A percentile compares a stretch with the other conserved stretches of the same genome.
These are phyloP conservation scores for Chlorella sorokiniana DNA, from an alignment of 139 green algal genomes.

Conservation along the genomic window DNA sequence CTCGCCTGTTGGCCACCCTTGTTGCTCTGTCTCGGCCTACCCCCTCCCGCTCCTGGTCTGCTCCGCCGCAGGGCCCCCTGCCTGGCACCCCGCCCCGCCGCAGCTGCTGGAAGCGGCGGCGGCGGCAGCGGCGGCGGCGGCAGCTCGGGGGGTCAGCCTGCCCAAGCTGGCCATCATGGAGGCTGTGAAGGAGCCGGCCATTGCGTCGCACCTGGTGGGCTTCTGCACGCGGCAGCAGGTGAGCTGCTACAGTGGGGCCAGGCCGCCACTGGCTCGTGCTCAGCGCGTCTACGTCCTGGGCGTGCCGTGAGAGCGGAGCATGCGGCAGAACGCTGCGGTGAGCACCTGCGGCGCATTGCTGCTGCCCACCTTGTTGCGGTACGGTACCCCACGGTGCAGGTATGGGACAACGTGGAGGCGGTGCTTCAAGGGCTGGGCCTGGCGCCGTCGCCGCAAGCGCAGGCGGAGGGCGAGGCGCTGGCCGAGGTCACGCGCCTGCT, in stretches of 20 bases:
- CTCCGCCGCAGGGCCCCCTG: slow-evolving; percentile 69
- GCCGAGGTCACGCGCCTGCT: slow-evolving; percentile 66
- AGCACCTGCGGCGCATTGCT: neutral
- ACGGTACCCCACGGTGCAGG: slow-evolving; percentile 32
- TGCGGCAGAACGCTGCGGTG: too few relatives aligned
- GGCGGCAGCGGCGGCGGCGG: slow-evolving; percentile 57
- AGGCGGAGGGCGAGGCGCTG: slow-evolving; percentile 42
- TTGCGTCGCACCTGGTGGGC: slow-evolving; percentile 83
- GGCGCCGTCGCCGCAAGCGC: slow-evolving; percentile 11
- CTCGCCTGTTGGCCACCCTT: neutral
- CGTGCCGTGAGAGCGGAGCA: too few relatives aligned
- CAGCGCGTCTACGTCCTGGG: neutral
- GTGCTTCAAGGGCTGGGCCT: slow-evolving; percentile 60
- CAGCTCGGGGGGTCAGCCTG: slow-evolving; percentile 55
- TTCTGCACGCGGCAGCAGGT: slow-evolving; percentile 68
- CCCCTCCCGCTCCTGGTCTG: too few relatives aligned
- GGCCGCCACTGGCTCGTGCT: too few relatives aligned
- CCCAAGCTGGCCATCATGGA: slow-evolving; percentile 70
- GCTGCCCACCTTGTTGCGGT: neutral
- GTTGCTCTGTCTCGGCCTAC: neutral
- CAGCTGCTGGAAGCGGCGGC: slow-evolving; percentile 63
- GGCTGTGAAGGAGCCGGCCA: slow-evolving; percentile 55
- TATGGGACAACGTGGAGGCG: slow-evolving; percentile 67
- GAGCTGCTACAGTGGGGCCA: neutral
- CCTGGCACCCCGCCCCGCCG: slow-evolving; percentile 90